phyloP scores from a whole-genome alignment of 805 yeast genomes.

The Vanderwaltozyma yarrowii region DNA sequence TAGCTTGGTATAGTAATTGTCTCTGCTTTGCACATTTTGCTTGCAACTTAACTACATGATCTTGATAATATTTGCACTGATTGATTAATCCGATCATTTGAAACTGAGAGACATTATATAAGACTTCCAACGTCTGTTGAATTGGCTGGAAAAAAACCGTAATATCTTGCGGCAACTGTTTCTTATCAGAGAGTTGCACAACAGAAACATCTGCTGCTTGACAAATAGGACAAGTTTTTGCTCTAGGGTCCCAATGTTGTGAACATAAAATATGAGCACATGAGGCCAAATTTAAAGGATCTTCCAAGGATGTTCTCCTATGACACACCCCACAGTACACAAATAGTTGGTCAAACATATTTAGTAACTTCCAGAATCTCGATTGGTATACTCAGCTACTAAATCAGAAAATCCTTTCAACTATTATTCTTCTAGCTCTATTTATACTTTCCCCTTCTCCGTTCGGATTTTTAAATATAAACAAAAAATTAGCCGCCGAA shows the following conservation, averaged over 20 bases:
- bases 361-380: too few species aligned
- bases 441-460: too few species aligned
- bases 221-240: constrained; percentile 15
- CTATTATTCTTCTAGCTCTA: too few species aligned
- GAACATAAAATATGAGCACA: constrained; percentile 32
- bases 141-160: constrained; percentile 21
- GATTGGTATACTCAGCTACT: too few species aligned
- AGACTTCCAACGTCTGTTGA: constrained; percentile 15
- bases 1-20: constrained; percentile 19
- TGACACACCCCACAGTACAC: constrained; percentile 30
- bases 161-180: constrained; percentile 17
- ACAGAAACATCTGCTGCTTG: constrained; percentile 13
- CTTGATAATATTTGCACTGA: constrained; percentile 20
- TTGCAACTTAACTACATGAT: constrained; percentile 13
- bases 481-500: too few species aligned
- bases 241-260: constrained; percentile 14
- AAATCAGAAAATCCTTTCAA: too few species aligned
- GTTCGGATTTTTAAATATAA: too few species aligned
- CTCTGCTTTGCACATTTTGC: constrained; percentile 22
- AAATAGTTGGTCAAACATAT: constrained; percentile 22
- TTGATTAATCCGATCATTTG: constrained; percentile 19
- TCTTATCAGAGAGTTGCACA: constrained; percentile 12
- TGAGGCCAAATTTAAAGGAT: constrained; percentile 27
- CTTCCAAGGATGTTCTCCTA: constrained; percentile 10
- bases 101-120: constrained; percentile 23